These are phyloP conservation scores for Rhizophagus clarus DNA, from an alignment of 192 early-diverging fungal genomes.

Conservation along the genomic window DNA sequence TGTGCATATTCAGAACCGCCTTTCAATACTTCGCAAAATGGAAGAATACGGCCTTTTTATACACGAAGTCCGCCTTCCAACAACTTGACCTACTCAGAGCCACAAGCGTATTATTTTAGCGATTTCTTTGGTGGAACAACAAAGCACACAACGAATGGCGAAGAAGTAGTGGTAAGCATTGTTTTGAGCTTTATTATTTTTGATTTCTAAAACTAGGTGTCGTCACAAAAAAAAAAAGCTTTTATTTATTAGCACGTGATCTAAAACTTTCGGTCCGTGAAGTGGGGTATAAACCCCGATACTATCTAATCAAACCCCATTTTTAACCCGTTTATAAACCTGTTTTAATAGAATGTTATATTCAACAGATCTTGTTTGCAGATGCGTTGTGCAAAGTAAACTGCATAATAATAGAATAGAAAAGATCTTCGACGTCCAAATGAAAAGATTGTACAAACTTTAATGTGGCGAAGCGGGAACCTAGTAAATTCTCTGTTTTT, in stretches of 20 bases:
- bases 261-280: background rate
- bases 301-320: background rate
- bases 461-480: background rate
- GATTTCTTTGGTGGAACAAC: background rate
- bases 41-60: background rate
- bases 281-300: background rate
- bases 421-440: background rate
- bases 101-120: constrained; percentile 1
- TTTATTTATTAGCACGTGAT: background rate
- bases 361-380: background rate
- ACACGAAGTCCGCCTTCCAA: background rate
- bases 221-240: background rate
- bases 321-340: background rate
- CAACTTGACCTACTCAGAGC: background rate
- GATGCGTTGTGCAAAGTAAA: no score
- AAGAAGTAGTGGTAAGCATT: background rate
- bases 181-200: constrained; percentile 2
- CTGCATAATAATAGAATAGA: background rate
- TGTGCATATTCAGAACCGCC: constrained; percentile 14
- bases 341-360: background rate
- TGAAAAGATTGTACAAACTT: background rate
- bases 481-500: background rate
- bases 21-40: background rate
- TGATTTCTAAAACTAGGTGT: background rate
- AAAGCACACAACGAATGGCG: constrained; percentile 7